These are phyloP conservation scores for Chalciporus chontae DNA, from an alignment of 768 basidiomycete species.

Conservation along the genomic window DNA sequence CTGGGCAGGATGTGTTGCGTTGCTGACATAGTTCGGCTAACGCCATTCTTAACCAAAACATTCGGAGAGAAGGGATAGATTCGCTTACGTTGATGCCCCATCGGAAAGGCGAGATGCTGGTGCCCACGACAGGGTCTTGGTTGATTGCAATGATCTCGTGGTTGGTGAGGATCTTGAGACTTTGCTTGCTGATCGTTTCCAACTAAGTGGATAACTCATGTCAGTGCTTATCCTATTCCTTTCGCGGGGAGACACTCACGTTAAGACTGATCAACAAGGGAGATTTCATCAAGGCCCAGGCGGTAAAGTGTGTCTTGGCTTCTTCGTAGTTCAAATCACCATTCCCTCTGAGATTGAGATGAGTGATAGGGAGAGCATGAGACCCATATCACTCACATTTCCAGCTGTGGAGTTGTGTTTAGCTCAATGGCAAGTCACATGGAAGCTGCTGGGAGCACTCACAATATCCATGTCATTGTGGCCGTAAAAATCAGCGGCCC, in stretches of 20 bases:
- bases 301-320: conserved; percentile 67
- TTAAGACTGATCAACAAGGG: conserved; percentile 62
- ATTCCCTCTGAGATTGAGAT: conserved; percentile 42
- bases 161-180: conserved; percentile 57
- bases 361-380: neutral
- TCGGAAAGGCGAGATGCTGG: conserved; percentile 61
- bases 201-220: conserved; percentile 34
- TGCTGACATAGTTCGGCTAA: conserved; percentile 37
- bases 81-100: conserved; percentile 61
- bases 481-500: conserved; percentile 64
- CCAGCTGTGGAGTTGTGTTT: conserved; percentile 37
- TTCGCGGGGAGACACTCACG: conserved; percentile 32
- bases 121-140: conserved; percentile 61
- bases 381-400: conserved; percentile 40
- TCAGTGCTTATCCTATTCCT: neutral
- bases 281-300: conserved; percentile 69
- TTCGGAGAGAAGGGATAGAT: neutral
- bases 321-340: conserved; percentile 60
- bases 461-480: conserved; percentile 71
- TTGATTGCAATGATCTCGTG: conserved; percentile 64
- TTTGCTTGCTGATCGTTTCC: conserved; percentile 45
- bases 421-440: neutral
- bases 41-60: neutral
- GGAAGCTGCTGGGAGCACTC: conserved; percentile 14
- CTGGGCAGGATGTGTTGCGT: conserved; percentile 55